phyloP scores from a whole-genome alignment of 1,139 yeast species.

The Hemisphaericaspora subhashii region DNA sequence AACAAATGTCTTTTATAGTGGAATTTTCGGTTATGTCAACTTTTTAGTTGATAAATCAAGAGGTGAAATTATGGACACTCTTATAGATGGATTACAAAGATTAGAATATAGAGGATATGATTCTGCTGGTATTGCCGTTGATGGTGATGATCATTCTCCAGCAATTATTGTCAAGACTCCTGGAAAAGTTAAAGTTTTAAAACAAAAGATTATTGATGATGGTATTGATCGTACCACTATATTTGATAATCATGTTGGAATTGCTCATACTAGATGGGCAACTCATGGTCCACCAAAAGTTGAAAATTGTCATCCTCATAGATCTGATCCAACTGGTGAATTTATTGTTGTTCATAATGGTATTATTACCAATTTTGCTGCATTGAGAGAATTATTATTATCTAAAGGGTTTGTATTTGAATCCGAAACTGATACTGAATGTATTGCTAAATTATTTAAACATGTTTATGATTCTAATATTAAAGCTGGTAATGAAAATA shows the following conservation, averaged over 20 bases:
- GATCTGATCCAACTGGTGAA: constrained; percentile 79
- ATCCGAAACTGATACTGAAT: constrained; percentile 96
- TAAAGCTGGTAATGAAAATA: constrained; percentile 43
- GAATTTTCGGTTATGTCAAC: constrained; percentile 97
- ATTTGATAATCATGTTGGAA: constrained; percentile 88
- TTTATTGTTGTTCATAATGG: constrained; percentile 97
- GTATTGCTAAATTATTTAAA: constrained; percentile 93
- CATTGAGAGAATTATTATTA: constrained; percentile 75
- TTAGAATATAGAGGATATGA: constrained; percentile 98
- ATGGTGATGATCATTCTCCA: constrained; percentile 67
- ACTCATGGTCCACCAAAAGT: constrained; percentile 95
- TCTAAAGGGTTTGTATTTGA: constrained; percentile 83
- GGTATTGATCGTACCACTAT: constrained; percentile 59
- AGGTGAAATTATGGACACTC: constrained; percentile 87
- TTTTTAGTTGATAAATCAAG: constrained; percentile 88
- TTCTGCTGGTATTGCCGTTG: constrained; percentile 94
- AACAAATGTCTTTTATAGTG: constrained; percentile 44
- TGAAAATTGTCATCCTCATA: constrained; percentile 92
- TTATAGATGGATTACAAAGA: constrained; percentile 88
- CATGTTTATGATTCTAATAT: constrained; percentile 82
- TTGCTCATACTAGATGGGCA: constrained; percentile 99
- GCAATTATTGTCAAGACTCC: constrained; percentile 70
- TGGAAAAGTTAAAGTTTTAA: constrained; percentile 88
- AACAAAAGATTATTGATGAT: constrained; percentile 59
- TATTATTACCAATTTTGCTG: constrained; percentile 93